phyloP scores from a whole-genome alignment of 768 basidiomycete genomes.

The Russula earlei region DNA sequence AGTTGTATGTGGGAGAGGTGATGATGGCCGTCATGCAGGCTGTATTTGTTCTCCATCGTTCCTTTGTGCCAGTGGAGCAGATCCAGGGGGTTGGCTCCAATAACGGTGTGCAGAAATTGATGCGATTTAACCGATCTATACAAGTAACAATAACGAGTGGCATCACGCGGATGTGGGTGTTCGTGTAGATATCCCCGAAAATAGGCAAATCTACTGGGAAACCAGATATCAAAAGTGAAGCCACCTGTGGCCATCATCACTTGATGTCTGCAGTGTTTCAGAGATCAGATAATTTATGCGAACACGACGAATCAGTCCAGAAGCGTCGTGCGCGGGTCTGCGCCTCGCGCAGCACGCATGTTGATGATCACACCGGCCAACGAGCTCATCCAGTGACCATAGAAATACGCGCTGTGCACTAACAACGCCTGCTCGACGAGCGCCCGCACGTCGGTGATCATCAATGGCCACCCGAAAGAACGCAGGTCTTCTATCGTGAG shows the following conservation, averaged over 20 bases:
- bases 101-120: too few relatives aligned
- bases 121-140: too few relatives aligned
- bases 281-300: too few relatives aligned
- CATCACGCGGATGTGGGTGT: too few relatives aligned
- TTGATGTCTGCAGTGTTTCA: too few relatives aligned
- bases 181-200: too few relatives aligned
- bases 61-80: too few relatives aligned
- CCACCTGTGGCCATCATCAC: too few relatives aligned
- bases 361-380: slow-evolving; percentile 32
- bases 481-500: slow-evolving; percentile 33
- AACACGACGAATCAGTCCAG: slow-evolving; percentile 25
- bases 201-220: too few relatives aligned
- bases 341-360: slow-evolving; percentile 29
- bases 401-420: slow-evolving; percentile 29
- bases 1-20: slow-evolving; percentile 15
- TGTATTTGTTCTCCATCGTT: slow-evolving; percentile 9
- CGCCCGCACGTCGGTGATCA: slow-evolving; percentile 36
- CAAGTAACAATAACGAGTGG: too few relatives aligned
- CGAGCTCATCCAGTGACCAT: slow-evolving; percentile 31
- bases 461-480: slow-evolving; percentile 33
- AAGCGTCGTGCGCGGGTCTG: slow-evolving; percentile 27
- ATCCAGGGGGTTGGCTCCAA: too few relatives aligned
- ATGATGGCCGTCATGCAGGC: slow-evolving; percentile 5
- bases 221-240: too few relatives aligned
- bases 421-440: slow-evolving; percentile 35